A percentile compares a stretch with the other conserved stretches of the same genome.
These are phyloP conservation scores for Takashimella koratensis DNA, from an alignment of 1,284 basidiomycete genomes.

Conservation along the genomic window DNA sequence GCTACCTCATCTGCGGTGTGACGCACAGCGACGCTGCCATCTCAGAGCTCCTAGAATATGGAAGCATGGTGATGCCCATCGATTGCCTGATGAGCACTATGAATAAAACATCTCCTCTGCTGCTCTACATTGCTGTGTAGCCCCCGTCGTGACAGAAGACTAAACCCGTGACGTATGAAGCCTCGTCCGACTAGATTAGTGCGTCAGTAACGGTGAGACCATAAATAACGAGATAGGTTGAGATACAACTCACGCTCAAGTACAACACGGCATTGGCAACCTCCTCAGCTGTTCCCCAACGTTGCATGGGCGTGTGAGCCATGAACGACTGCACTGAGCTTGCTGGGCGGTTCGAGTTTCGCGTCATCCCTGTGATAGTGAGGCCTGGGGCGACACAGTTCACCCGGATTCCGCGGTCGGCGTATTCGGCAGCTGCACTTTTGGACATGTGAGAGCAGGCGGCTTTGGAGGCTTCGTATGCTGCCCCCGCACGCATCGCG, in stretches of 20 bases:
- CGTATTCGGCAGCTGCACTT: constrained; percentile 3
- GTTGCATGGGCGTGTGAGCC: constrained; percentile 1
- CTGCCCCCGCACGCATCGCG: not conserved
- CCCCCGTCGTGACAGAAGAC: constrained; percentile 4
- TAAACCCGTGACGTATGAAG: constrained; percentile 4
- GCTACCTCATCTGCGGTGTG: too few species aligned
- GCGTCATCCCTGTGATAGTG: constrained; percentile 7
- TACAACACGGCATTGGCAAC: constrained; percentile 5
- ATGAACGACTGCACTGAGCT: not conserved
- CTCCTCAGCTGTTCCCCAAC: constrained; percentile 5
- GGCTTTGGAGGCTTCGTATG: constrained; percentile 8
- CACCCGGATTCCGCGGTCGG: constrained; percentile 3
- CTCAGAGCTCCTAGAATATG: too few species aligned
- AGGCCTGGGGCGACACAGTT: constrained; percentile 6
- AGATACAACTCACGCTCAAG: constrained; percentile 7
- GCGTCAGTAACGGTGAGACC: not conserved
- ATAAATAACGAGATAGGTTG: too few species aligned
- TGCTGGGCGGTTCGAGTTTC: not conserved
- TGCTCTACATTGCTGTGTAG: not conserved
- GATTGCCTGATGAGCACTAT: too few species aligned
- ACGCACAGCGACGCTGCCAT: too few species aligned
- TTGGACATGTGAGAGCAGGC: constrained; percentile 2
- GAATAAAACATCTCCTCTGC: too few species aligned
- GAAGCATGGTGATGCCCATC: too few species aligned
- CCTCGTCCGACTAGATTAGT: constrained; percentile 4